A percentile compares a stretch with the other conserved stretches of the same genome.
These are phyloP conservation scores for Yarrowia sp. DNA, from an alignment of 805 yeast species.

Conservation along the genomic window DNA sequence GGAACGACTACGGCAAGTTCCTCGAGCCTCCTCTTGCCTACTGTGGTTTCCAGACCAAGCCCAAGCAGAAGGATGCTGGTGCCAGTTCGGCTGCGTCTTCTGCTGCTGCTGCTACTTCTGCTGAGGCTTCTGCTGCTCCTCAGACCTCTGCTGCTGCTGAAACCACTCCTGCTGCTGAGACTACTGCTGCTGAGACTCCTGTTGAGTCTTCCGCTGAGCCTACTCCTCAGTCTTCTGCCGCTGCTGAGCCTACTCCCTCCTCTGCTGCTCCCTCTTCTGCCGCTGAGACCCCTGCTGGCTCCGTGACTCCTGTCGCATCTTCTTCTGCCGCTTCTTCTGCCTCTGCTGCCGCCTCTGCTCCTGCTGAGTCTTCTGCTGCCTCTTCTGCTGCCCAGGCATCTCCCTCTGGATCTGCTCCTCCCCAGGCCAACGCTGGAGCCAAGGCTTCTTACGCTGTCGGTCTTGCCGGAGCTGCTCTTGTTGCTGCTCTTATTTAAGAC, in stretches of 20 bases:
- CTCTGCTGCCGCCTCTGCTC: background rate
- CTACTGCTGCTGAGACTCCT: background rate
- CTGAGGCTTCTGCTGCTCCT: background rate
- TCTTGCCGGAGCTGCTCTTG: slow-evolving; percentile 8
- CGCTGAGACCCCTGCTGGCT: background rate
- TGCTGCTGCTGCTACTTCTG: background rate
- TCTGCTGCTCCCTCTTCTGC: background rate
- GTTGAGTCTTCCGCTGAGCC: background rate
- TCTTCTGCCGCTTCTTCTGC: background rate
- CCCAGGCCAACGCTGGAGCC: slow-evolving; percentile 20
- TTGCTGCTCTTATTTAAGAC: slow-evolving; percentile 21
- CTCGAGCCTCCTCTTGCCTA: slow-evolving; percentile 11
- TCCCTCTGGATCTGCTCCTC: slow-evolving; percentile 8
- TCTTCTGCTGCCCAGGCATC: slow-evolving; percentile 13
- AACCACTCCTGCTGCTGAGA: background rate
- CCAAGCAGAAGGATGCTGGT: slow-evolving; percentile 1
- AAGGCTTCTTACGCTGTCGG: background rate
- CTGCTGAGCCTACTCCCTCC: background rate
- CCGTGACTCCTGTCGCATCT: background rate
- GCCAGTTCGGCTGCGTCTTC: background rate
- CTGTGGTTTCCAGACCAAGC: slow-evolving; percentile 19
- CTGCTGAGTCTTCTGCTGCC: background rate
- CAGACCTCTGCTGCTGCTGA: background rate
- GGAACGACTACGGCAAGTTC: slow-evolving; percentile 22
- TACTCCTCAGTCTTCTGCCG: slow-evolving; percentile 4